Evolutionary conservation across 768 basidiomycete genomes (phyloP), one percentile per base, ranked within the genome.

Genomic region (Suillus tomentosus): DNA sequence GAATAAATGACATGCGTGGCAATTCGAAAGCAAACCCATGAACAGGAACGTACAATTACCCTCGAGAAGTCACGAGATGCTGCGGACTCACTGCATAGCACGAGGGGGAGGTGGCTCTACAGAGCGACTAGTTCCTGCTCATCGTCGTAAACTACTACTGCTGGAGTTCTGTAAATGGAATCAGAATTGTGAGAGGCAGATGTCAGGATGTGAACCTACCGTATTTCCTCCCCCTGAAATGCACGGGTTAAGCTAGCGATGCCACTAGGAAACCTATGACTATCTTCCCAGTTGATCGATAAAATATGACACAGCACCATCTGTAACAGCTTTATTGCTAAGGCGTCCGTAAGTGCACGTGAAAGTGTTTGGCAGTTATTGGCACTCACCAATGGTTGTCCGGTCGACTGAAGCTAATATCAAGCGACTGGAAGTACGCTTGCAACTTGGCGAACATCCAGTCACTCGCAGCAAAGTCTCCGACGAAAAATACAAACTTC

Each of bases 351-450:
- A 45, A 75, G 69, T 11, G 4, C 19, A 22, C 14, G 5, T 19
- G 17, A 50, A 36, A 13, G 40, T 37, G 43, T 40, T 42, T 7
- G n/a, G 22, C 39, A 34, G 5, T 42, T 14, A 34, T 39, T 15
- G 50, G 36, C n/a, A 77, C 84, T 53, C 68, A 85, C 86, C 85
- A 78, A 64, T 85, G 82, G 42, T 78, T 81, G 62, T 86, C 84
- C 0, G 85, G 86, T 9, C 84, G 77, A 59, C 79, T 77, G 19
- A 87, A 71, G 39, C 71, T 76, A 42, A 85, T 68, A n/a, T 79
- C 78, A 0, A 77, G 68, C 5, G 74, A 66, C 5, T 74, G 74
- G 11, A 87, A 73, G 6, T 74, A 68, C 56, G 69, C 72, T 43
- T 78, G 79, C 2, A 87, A 78, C 54, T 76, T 73, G 2, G 72